Evolutionary conservation across 208 protist species (phyloP), one percentile per base, ranked within the genome.

Genomic region (Leishmania martiniquensis): DNA sequence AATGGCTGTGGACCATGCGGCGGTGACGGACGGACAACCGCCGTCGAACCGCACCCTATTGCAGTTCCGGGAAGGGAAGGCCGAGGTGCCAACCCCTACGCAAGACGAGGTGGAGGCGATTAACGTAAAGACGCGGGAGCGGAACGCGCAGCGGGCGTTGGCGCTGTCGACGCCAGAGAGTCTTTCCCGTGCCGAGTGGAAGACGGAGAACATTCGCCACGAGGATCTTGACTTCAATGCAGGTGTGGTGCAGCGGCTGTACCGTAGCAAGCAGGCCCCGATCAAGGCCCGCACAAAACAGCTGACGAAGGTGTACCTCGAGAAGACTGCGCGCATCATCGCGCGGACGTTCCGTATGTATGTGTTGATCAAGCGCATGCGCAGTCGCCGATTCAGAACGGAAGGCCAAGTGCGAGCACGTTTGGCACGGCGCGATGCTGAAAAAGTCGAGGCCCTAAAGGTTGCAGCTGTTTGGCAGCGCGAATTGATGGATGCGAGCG

Each of bases 181-280:
- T 20, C 70, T 88, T 39, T 89, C 87, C 13, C 89, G 93, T 44
- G 45, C 63, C 29, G 73, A 87, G 84, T 95, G 91, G 91, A 95
- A 95, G 84, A 81, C 81, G 74, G 89, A 95, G 66, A 87, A 88
- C 17, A 42, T 97, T 13, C 84, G 66, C 44, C 62, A 89, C 51
- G 82, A 91, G 62, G 90, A 97, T 77, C 81, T 97, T 54, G 91
- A 97, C 83, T 93, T 94, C 89, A 95, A 93, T 74, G 93, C 93
- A 4, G 89, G 87, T 37, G 84, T 97, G 15, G 83, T 97, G 77
- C 93, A 97, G 87, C 89, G 93, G n/a, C 32, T 87, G 45, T 91
- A 88, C 81, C 86, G 77, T 72, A 81, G 72, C 67, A 85, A 87
- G 55, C 80, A 70, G 37, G 75, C 83, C 34, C 74, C 51, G 15